phyloP scores from a whole-genome alignment of 306 rosid species.

The Cicer judaicum region DNA sequence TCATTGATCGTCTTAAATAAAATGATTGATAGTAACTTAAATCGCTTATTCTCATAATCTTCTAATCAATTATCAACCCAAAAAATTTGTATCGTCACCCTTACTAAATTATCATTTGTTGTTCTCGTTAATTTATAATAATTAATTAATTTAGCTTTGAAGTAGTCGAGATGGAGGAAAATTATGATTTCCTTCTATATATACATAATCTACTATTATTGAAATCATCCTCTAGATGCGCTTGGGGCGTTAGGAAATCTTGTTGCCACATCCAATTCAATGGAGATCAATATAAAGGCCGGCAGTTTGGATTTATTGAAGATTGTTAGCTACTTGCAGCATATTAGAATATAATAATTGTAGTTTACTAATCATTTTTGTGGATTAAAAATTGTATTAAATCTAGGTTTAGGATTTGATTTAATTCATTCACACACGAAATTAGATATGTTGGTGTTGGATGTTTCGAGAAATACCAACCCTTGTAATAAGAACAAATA shows the following conservation, averaged over 20 bases:
- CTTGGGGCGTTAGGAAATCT: background rate
- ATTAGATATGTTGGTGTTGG: background rate
- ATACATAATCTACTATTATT: background rate
- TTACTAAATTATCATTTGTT: too few species aligned
- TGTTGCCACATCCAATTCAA: slow-evolving; percentile 32
- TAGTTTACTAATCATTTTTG: background rate
- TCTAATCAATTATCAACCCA: too few species aligned
- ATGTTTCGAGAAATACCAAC: slow-evolving; percentile 15
- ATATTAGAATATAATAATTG: background rate
- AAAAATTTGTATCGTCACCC: too few species aligned
- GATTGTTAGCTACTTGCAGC: background rate
- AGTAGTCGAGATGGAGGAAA: too few species aligned
- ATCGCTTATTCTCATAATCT: too few species aligned
- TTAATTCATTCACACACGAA: slow-evolving; percentile 26
- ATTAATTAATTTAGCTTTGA: too few species aligned
- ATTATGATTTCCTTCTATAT: too few species aligned
- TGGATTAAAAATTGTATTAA: background rate
- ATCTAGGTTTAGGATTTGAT: background rate
- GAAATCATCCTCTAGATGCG: background rate
- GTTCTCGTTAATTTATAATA: too few species aligned
- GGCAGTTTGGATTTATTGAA: slow-evolving; percentile 36
- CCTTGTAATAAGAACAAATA: slow-evolving; percentile 9
- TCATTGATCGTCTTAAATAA: too few species aligned
- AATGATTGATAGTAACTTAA: too few species aligned
- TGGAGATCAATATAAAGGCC: slow-evolving; percentile 14